Evolutionary conservation across 768 basidiomycete species (phyloP), one percentile per base, ranked within the genome.

Genomic region (Suillus alpinus): DNA sequence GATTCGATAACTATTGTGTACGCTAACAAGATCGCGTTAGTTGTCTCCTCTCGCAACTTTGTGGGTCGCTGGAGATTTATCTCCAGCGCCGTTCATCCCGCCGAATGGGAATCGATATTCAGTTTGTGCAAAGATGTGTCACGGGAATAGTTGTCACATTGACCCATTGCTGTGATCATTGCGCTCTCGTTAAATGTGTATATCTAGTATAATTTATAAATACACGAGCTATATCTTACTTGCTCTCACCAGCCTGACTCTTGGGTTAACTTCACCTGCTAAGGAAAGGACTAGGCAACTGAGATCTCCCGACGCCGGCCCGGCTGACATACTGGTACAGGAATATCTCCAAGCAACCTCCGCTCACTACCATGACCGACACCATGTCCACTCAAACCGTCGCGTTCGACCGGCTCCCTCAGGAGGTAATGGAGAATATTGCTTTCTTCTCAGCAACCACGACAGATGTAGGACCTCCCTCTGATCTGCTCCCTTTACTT

Each of bases 351-450:
- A 18, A 49, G 26, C 49, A 50, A 50, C 18, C 29, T 9, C n/a
- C 40, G 13, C 32, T 60, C 23, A 18, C 39, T 23, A 13, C 29
- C 43, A 37, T 26, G 4, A 57, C 8, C 46, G 31, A 57, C 31
- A 29, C 39, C 37, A 26, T 59, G 32, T 16, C 37, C 23, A 20
- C 23, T 20, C 40, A 50, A 32, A n/a, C 69, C 70, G 64, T 49
- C 63, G 12, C 40, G 46, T 36, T 55, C 57, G 50, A 36, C 43
- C 40, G 73, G 6, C 74, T 94, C 47, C 92, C 92, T 14, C 83
- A 83, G 62, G 93, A 94, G 73, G 80, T 94, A 41, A 80, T 95
- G 49, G 88, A 94, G 69, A 85, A 86, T 56, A 86, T 95, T 66
- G 90, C 90, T 1, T 86, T 82, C 69, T 86, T 85, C 65, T 74